A percentile compares a stretch with the other conserved stretches of the same genome.
These are phyloP conservation scores for Lentinula guzmanii DNA, from an alignment of 768 basidiomycete species.

Conservation along the genomic window DNA sequence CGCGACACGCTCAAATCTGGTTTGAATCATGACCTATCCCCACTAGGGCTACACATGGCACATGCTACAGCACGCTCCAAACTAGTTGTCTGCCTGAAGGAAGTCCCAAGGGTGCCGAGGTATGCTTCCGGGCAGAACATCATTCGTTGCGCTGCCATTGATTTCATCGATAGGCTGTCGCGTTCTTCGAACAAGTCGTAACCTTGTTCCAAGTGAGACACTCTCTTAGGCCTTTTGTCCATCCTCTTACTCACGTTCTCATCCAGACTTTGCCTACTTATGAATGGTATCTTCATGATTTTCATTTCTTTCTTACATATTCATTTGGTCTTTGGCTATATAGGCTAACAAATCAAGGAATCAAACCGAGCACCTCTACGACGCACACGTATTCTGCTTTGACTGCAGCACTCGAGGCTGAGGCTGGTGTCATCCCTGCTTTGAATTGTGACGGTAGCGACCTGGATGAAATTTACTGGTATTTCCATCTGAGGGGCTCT, in stretches of 20 bases:
- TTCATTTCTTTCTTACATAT: not conserved
- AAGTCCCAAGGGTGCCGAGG: slow-evolving; percentile 58
- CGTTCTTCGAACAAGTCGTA: slow-evolving; percentile 58
- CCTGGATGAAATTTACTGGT: slow-evolving; percentile 44
- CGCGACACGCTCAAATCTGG: not conserved
- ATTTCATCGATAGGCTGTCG: slow-evolving; percentile 44
- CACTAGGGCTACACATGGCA: slow-evolving; percentile 48
- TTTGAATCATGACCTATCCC: not conserved
- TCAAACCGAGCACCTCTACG: slow-evolving; percentile 51
- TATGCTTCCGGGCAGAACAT: slow-evolving; percentile 14
- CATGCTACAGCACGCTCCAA: slow-evolving; percentile 52
- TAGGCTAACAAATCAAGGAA: slow-evolving; percentile 49
- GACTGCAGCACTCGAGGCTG: slow-evolving; percentile 46
- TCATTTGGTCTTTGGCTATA: too few species aligned
- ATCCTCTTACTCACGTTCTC: not conserved
- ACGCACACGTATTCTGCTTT: slow-evolving; percentile 56
- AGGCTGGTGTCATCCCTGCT: slow-evolving; percentile 45
- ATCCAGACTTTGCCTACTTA: slow-evolving; percentile 62
- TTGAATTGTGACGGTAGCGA: slow-evolving; percentile 35
- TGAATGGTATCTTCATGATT: slow-evolving; percentile 45
- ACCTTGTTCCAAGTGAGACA: slow-evolving; percentile 45
- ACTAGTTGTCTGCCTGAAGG: slow-evolving; percentile 53
- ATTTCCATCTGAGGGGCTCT: slow-evolving; percentile 63
- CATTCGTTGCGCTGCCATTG: not conserved
- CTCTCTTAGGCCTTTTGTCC: slow-evolving; percentile 18